Conservation (phyloP, 352 stramenopile species). For the Phytophthora lateralis region DNA sequence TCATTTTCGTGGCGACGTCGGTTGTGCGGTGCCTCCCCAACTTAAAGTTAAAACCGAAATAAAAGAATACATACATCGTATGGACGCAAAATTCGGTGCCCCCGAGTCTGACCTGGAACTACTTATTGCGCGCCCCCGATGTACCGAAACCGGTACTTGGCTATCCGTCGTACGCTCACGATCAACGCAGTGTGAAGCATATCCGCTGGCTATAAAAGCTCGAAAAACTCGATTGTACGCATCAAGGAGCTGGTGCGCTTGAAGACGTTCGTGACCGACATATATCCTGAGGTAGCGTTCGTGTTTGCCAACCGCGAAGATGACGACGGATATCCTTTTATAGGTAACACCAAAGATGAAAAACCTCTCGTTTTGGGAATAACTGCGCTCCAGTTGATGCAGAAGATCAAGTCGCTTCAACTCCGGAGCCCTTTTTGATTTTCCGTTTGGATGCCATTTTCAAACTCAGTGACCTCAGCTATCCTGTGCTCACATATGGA, state of each 20-base stretch:
- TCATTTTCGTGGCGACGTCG: not conserved
- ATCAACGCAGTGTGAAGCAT: not conserved
- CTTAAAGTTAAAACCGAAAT: not conserved
- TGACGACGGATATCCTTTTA: not conserved
- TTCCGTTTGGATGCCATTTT: slow-evolving; percentile 5
- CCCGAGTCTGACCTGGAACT: not conserved
- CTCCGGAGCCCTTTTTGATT: not conserved
- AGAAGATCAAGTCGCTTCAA: not conserved
- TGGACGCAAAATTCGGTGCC: not conserved
- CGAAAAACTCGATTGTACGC: slow-evolving; percentile 1
- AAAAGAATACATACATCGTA: too few relatives aligned
- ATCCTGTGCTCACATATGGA: slow-evolving; percentile 13
- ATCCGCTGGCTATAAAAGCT: not conserved
- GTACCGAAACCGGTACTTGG: not conserved
- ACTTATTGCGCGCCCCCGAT: not conserved
- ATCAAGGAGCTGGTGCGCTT: not conserved
- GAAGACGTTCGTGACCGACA: not conserved
- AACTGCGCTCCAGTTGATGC: not conserved
- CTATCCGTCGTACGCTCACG: not conserved
- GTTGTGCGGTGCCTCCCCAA: not conserved
- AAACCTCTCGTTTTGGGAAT: not conserved
- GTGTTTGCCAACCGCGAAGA: not conserved
- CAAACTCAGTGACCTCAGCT: slow-evolving; percentile 13
- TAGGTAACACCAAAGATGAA: not conserved
- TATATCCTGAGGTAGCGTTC: not conserved